Conservation (phyloP, 495 filamentous ascomycete species). For the Penicillium steckii region DNA sequence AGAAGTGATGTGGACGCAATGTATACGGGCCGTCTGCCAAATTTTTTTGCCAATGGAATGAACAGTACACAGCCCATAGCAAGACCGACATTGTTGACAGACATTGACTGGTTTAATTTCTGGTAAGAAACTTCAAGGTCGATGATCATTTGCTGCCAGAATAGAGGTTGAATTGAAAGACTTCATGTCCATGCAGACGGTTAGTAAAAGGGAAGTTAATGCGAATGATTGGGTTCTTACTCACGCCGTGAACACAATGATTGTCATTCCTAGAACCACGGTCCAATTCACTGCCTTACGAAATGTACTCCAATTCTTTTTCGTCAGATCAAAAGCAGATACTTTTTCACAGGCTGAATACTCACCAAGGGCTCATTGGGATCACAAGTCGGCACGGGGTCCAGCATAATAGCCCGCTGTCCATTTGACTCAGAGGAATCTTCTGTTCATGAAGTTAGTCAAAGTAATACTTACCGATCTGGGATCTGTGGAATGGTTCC, state of each 20-base stretch:
- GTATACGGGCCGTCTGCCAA: constrained; percentile 35
- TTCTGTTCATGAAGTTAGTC: constrained; percentile 11
- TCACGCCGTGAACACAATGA: constrained; percentile 35
- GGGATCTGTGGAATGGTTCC: background rate
- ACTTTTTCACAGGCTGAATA: background rate
- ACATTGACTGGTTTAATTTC: constrained; percentile 29
- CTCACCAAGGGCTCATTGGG: constrained; percentile 37
- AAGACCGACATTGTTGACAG: constrained; percentile 35
- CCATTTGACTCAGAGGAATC: constrained; percentile 16
- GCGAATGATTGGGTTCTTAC: background rate
- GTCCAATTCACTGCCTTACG: constrained; percentile 35
- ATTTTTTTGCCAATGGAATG: constrained; percentile 36
- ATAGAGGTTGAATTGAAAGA: constrained; percentile 30
- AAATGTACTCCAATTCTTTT: constrained; percentile 34
- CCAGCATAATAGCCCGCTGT: constrained; percentile 22
- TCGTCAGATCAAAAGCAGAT: background rate
- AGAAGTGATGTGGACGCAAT: constrained; percentile 30
- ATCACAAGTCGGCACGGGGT: constrained; percentile 30
- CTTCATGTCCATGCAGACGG: constrained; percentile 9
- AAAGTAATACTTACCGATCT: background rate
- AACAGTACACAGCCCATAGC: constrained; percentile 32
- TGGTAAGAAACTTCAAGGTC: constrained; percentile 28
- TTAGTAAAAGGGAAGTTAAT: background rate
- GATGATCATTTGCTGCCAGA: constrained; percentile 37
- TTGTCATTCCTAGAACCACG: constrained; percentile 30